Conservation (phyloP, 2,329 filamentous ascomycete species). For the Trichoderma guizhouense region DNA sequence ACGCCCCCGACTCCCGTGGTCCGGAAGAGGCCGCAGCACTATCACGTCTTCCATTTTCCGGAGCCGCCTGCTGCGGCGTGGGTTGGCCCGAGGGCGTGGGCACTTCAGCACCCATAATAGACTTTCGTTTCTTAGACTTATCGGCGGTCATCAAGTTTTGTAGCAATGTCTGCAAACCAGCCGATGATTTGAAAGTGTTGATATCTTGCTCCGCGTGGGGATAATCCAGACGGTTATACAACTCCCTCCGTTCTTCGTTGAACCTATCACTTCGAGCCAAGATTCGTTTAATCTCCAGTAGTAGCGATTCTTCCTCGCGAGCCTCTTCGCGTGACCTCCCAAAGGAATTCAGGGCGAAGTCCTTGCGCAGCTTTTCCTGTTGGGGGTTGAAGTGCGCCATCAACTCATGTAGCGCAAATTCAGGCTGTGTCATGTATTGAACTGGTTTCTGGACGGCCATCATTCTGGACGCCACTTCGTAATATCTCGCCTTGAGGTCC, state of each 20-base stretch:
- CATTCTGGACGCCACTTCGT: constrained; percentile 77
- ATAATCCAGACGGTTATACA: constrained; percentile 83
- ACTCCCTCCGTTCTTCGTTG: constrained; percentile 81
- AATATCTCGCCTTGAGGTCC: constrained; percentile 88
- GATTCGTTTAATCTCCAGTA: constrained; percentile 90
- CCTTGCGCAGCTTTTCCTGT: constrained; percentile 77
- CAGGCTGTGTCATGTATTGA: constrained; percentile 80
- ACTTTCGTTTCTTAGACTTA: constrained; percentile 84
- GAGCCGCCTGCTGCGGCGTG: constrained; percentile 37
- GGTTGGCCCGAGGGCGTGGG: constrained; percentile 40
- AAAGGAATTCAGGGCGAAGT: constrained; percentile 76
- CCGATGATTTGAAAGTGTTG: constrained; percentile 73
- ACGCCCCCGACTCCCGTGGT: constrained; percentile 33
- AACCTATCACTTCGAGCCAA: constrained; percentile 81
- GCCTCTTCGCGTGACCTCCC: constrained; percentile 81
- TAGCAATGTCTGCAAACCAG: constrained; percentile 74
- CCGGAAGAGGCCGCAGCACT: constrained; percentile 49
- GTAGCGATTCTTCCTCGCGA: constrained; percentile 82
- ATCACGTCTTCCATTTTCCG: constrained; percentile 46
- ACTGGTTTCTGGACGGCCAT: constrained; percentile 76
- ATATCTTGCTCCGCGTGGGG: constrained; percentile 69
- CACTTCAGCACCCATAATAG: constrained; percentile 58
- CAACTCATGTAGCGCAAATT: constrained; percentile 78
- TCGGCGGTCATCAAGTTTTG: constrained; percentile 80
- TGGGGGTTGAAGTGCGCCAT: constrained; percentile 83